Evolutionary conservation across 805 yeast species (phyloP).

Genomic region (Priceomyces melissophilus): DNA sequence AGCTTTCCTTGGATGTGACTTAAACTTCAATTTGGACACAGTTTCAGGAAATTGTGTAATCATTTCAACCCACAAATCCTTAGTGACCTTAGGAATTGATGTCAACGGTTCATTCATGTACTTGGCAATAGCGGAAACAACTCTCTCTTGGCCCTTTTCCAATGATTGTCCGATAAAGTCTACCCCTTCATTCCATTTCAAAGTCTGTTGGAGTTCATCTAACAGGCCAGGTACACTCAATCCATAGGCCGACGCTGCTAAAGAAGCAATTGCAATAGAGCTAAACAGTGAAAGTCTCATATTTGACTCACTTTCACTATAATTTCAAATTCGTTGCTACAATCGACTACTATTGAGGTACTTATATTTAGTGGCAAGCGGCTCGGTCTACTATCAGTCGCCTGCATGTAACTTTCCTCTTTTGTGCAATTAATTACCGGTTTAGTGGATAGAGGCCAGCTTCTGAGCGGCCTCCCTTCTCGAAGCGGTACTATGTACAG

Average conservation of each 20-base stretch:
- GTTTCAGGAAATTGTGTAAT: constrained; percentile 57
- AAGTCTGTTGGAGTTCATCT: constrained; percentile 17
- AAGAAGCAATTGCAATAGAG: constrained; percentile 16
- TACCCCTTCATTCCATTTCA: constrained; percentile 5
- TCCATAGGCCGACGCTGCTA: constrained; percentile 17
- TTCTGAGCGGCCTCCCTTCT: no score
- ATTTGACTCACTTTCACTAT: constrained; percentile 12
- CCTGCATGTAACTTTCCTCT: neutral
- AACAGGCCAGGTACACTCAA: constrained; percentile 20
- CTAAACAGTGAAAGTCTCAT: constrained; percentile 15
- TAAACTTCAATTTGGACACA: constrained; percentile 46
- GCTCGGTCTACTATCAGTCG: neutral
- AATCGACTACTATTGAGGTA: neutral
- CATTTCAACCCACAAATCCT: constrained; percentile 62
- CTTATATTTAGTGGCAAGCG: constrained; percentile 1
- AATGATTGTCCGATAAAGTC: constrained; percentile 7
- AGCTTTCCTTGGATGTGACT: constrained; percentile 46
- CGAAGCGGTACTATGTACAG: no score
- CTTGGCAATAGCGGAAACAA: constrained; percentile 48
- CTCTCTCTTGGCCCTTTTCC: constrained; percentile 19
- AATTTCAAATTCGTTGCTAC: no score
- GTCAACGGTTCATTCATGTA: constrained; percentile 51
- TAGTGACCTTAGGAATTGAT: constrained; percentile 46
- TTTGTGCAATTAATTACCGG: no score
- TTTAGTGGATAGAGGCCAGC: no score